Evolutionary conservation across 495 filamentous ascomycete genomes (phyloP).

Genomic region (Tetracladium setigerum): DNA sequence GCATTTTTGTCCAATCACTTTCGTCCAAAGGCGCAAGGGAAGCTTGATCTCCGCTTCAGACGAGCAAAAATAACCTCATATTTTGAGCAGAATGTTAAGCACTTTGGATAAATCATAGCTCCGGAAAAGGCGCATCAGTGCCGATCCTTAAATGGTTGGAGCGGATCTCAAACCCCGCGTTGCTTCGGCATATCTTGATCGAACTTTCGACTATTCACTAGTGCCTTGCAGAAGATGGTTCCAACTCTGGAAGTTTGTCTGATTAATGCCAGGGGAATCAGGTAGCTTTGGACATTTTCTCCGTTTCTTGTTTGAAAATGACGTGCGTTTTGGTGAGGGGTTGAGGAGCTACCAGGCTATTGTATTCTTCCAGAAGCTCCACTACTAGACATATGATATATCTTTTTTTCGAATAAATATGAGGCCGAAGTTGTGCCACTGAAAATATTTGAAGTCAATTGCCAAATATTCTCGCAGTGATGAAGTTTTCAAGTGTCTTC

Average conservation of each 20-base stretch:
- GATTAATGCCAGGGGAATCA: not conserved
- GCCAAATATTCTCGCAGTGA: not conserved
- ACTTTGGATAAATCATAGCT: too few relatives aligned
- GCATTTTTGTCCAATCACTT: too few relatives aligned
- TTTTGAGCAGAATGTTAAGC: too few relatives aligned
- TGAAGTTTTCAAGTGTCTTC: slow-evolving; percentile 14
- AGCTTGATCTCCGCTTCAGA: too few relatives aligned
- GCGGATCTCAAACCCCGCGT: slow-evolving; percentile 1
- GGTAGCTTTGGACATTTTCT: not conserved
- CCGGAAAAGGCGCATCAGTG: too few relatives aligned
- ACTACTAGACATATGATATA: not conserved
- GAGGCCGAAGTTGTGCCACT: not conserved
- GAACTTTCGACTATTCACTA: not conserved
- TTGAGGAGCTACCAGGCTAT: not conserved
- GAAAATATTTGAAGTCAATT: not conserved
- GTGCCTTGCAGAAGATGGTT: not conserved
- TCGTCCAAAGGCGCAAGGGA: too few relatives aligned
- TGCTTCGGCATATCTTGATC: not conserved
- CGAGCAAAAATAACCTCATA: too few relatives aligned
- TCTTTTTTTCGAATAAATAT: too few relatives aligned
- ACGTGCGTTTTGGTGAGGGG: not conserved
- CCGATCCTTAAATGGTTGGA: too few relatives aligned
- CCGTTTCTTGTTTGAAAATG: not conserved
- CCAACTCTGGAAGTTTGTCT: not conserved
- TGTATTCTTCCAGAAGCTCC: not conserved